Evolutionary conservation across 768 basidiomycete species (phyloP), one percentile per base, ranked within the genome.

Genomic region (Lactifluus subvellereus): DNA sequence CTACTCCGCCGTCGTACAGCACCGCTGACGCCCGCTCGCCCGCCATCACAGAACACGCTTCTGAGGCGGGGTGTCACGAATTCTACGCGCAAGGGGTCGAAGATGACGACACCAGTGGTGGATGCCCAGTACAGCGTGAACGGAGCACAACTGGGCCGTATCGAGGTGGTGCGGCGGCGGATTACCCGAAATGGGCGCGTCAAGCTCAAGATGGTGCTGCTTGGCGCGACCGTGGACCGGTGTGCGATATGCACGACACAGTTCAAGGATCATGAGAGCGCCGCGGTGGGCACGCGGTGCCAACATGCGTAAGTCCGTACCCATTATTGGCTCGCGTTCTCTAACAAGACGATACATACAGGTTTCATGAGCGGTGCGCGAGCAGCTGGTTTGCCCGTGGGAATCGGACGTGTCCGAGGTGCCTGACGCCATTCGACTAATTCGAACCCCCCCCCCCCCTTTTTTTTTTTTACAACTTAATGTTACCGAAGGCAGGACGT

Each of bases 361-460:
- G 66, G 54, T 67, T 67, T n/a, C 66, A 67, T 45, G 66, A 67
- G n/a, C 57, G 58, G 32, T 67, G 65, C 56, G 54, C 65, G 50
- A 42, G 57, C 13, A 32, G 60, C 57, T 62, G 65, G 64, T 48
- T 62, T 30, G 58, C 54, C 40, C 54, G 57, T 18, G 59, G 63
- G 13, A 67, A 59, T 22, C 48, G 38, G 32, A 59, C 54, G 18
- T 67, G 66, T 35, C 64, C 53, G 32, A 54, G 30, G 18, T 67
- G 66, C 45, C 37, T 60, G 48, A 54, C 45, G 37, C 50, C 57
- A 2, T 67, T 67, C 33, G 60, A 59, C 10, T 67, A 42, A 59
- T 38, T 57, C 38, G 10, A 53, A 47, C 30, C 47, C 20, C 27
- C 11, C 2, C 1, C 38, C 27, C 16, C 2, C 1, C 33, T 4